Base-by-base conservation (phyloP, 192 early-diverging fungal species). In the Obelidium mucronatum region DNA sequence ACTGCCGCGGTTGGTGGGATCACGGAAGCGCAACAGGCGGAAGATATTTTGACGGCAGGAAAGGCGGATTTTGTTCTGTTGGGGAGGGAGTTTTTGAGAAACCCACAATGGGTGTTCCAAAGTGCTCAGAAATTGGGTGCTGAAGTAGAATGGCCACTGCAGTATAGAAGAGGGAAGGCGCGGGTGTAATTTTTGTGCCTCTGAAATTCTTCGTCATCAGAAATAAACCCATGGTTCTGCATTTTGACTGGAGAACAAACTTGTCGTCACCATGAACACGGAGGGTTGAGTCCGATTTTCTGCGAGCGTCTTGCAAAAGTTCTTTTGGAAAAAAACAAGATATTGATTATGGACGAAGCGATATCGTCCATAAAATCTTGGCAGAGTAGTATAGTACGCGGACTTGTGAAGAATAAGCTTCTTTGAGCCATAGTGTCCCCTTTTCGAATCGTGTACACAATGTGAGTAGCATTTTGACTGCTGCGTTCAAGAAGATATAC, bases 1-100 rank as follows among this genome's bases (percentile, higher is more conserved):
- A 83, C 91, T 1, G 90, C 82, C 3, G 86, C 93, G 0, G 95
- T 96, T 3, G 84, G 82, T 0, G 93, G 93, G 0, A 97, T 97
- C 65, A 87, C 83, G 4, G 81, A 87, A 17, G 81, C 86, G 8
- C 44, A 84, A 26, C 87, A 93, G 62, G 94, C 94, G 0, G 89
- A 97, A 37, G 83, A 84, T 1, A 86, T 96, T 26, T 52, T 98
- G 15, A 68, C 85, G 34, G 52, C 74, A 0, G 84, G 85, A 6
- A 75, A 82, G 62, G 95, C 96, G 0, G 94, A 97, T 78, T 40
- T 92, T 37, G 81, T 97, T 17, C 85, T 92, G 6, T 37, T 94
- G 3, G 96, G 82, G 19, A 85, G 95, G 22, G 85, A 78, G 24
- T 88, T 92, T 71, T 78, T 97, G 79, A 80, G 90, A 42, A 84